Evolutionary conservation across 2,329 filamentous ascomycete species (phyloP), one percentile per base, ranked within the genome.

Genomic region (Colletotrichum sp.): DNA sequence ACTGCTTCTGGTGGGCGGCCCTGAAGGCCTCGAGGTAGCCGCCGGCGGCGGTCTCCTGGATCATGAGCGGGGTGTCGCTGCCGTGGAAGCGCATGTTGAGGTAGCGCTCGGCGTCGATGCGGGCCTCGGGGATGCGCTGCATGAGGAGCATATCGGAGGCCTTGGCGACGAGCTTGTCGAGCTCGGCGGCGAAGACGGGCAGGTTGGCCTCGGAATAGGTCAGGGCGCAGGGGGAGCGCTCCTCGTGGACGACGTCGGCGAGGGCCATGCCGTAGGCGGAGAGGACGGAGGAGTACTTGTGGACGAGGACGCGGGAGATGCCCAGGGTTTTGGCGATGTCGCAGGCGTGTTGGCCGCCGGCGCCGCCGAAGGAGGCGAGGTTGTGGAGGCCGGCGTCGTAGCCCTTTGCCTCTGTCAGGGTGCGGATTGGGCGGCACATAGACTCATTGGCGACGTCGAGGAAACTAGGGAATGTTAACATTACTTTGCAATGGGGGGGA

Each of bases 51-150:
- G 81, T 69, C 21, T 78, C 78, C 1, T 82, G 72, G 5, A 88
- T 85, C 83, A 87, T 88, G 7, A 89, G 79, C 0, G 83, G 82
- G 0, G 85, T 88, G 60, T 87, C 85, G 5, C 84, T 85, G 18
- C 87, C 87, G 2, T 83, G 81, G 36, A 89, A 89, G 9, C 86
- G 81, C 82, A 89, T 84, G 75, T 87, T 87, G 16, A 89, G 80
- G 75, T 85, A 88, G 13, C 79, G 81, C 61, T 87, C 84, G 24
- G 63, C 59, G 24, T 63, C 63, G 24, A 75, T 68, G 30, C 72
- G 72, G 16, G 39, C 55, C 24, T 63, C 28, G 9, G 72, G 69
- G 63, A 75, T 75, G 16, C 72, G 72, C 61, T 75, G 72, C 52
- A 68, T 63, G 24, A 88, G 81, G 16, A 88, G 85, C 36, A 90